Evolutionary conservation across 208 protist genomes (phyloP).

Genomic region (Angomonas ambiguus): DNA sequence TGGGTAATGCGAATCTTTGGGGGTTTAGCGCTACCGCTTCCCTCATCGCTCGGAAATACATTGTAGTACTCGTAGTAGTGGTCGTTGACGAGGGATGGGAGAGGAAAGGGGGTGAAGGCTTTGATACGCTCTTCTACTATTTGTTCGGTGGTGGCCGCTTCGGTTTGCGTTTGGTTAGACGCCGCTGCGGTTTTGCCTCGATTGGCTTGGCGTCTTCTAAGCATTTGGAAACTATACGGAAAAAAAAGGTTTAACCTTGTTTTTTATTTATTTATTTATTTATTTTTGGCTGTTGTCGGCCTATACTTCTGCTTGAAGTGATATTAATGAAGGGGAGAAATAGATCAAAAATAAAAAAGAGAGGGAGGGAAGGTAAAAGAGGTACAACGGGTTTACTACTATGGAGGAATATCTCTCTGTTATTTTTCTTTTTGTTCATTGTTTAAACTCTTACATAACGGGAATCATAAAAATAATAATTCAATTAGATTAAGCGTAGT

Average conservation of each 20-base stretch:
- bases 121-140: slow-evolving; percentile 55
- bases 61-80: slow-evolving; percentile 9
- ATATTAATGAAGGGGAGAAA: no score
- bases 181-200: neutral
- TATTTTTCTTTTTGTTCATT: no score
- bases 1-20: slow-evolving; percentile 44
- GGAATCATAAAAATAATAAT: no score
- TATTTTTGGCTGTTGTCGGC: no score
- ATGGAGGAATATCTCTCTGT: no score
- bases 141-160: slow-evolving; percentile 16
- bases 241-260: no score
- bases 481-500: neutral
- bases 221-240: neutral
- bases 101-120: slow-evolving; percentile 52
- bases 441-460: no score
- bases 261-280: neutral
- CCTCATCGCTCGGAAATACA: slow-evolving; percentile 8
- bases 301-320: no score
- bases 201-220: neutral
- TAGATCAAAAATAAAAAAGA: neutral
- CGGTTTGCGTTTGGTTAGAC: neutral
- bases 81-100: slow-evolving; percentile 58
- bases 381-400: neutral
- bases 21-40: slow-evolving; percentile 16
- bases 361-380: neutral